Conservation (phyloP, 2,329 filamentous ascomycete genomes). For the Polytolypa hystricis region DNA sequence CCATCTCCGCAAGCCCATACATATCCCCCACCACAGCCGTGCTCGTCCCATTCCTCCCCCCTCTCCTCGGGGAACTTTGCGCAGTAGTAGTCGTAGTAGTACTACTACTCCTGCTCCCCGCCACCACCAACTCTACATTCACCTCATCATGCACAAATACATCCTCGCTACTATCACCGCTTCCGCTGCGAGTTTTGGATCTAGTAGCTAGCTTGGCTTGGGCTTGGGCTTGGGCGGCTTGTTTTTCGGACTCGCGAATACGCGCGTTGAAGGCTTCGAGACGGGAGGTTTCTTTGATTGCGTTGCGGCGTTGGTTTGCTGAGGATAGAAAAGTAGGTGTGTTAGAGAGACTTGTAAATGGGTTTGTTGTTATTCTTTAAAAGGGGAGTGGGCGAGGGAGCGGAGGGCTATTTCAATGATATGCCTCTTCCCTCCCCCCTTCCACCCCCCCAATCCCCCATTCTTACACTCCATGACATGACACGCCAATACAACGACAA, state of each 20-base stretch:
- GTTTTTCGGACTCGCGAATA: conserved; percentile 5
- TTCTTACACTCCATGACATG: too few relatives aligned
- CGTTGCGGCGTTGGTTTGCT: conserved; percentile 17
- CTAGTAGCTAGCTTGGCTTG: too few relatives aligned
- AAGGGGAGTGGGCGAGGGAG: neutral
- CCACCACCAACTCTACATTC: conserved; percentile 2
- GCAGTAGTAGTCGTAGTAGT: neutral
- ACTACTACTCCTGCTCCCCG: conserved; percentile 1
- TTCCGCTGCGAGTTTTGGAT: too few relatives aligned
- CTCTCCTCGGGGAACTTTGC: conserved; percentile 3
- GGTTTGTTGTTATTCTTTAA: neutral
- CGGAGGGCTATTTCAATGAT: too few relatives aligned
- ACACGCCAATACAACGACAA: too few relatives aligned
- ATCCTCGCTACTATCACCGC: too few relatives aligned
- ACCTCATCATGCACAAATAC: too few relatives aligned
- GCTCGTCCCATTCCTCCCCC: conserved; percentile 8
- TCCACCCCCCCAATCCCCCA: too few relatives aligned
- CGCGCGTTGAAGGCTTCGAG: conserved; percentile 19
- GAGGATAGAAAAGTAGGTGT: neutral
- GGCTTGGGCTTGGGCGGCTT: conserved; percentile 1
- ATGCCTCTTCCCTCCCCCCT: too few relatives aligned
- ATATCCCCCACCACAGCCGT: too few relatives aligned
- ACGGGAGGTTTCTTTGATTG: conserved; percentile 21
- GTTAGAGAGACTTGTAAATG: neutral
- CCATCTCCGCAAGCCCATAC: conserved; percentile 8